phyloP scores from a whole-genome alignment of 345 rosid genomes.

The Syzygium grande region DNA sequence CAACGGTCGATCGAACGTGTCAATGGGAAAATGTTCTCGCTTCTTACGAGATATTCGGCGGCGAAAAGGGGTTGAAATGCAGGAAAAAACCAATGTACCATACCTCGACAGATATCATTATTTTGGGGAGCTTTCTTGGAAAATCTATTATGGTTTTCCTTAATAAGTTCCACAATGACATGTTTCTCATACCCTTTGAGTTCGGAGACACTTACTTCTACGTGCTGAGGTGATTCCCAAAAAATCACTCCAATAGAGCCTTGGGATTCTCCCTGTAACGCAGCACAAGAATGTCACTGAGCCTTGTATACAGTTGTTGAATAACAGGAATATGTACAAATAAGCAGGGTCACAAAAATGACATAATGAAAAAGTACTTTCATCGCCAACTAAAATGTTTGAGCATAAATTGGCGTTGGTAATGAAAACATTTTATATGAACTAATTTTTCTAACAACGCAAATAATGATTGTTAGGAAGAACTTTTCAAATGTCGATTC shows the following conservation, averaged over 20 bases:
- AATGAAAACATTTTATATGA: not conserved
- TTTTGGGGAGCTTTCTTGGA: conserved; percentile 5
- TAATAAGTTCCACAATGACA: conserved; percentile 49
- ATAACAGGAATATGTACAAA: not conserved
- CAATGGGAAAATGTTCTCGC: not conserved
- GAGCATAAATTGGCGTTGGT: not conserved
- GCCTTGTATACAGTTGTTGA: not conserved
- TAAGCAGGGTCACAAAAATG: not conserved
- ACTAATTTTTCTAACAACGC: not conserved
- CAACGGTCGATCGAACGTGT: not conserved
- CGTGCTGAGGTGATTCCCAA: conserved; percentile 33
- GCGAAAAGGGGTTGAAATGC: not conserved
- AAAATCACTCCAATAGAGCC: conserved; percentile 28
- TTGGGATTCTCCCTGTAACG: conserved; percentile 35
- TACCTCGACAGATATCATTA: conserved; percentile 26
- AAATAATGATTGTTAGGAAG: not conserved
- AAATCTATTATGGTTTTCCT: conserved; percentile 19
- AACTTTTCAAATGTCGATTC: not conserved
- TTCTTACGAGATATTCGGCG: not conserved
- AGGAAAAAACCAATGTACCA: not conserved
- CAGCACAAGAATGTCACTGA: not conserved
- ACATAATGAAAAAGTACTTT: not conserved
- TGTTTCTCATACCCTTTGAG: conserved; percentile 54
- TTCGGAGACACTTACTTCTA: conserved; percentile 48
- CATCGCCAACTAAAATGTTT: not conserved